Evolutionary conservation across 176 grass and related monocot species (phyloP), one percentile per base, ranked within the genome.

Genomic region (Cenchrus americanus): DNA sequence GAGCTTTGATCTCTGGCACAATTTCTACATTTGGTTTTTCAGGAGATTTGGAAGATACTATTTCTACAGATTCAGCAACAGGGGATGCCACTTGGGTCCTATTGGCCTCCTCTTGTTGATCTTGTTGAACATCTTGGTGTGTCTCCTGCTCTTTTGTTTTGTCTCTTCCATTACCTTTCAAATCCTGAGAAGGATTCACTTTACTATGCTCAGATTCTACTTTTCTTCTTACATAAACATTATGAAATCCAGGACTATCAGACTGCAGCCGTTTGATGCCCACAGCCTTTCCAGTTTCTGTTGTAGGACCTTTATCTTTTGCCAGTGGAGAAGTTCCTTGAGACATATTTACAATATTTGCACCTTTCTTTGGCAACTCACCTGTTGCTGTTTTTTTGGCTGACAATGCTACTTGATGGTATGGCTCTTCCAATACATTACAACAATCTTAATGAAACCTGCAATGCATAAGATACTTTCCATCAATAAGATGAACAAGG

Each of bases 181-280:
- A 83, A 71, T 90, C 89, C 41, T 74, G 84, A 80, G 82, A 92
- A 32, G 76, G 71, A 51, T 44, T 89, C 19, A 80, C 67, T 78
- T 94, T 94, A 66, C 82, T 87, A 71, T 90, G 93, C 10, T 88
- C 93, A 53, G 53, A 52, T 85, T 94, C 93, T 69, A 90, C 90
- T 82, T 86, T 92, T 60, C 90, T 85, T 51, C 93, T 85, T 78
- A 94, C 90, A 85, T 94, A 94, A 66, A 94, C 93, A 80, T 90
- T 89, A 84, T 92, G 90, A 61, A 65, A 90, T 24, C 65, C 88
- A 44, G 90, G 90, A 83, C 70, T 62, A 83, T 94, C 90, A 52
- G 58, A 72, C 51, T 84, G 84, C 60, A 62, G 24, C 18, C 87
- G 83, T 80, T 94, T 94, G 27, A 66, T 64, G 5, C 79, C 79